Percentiles rank a stretch among this genome's conserved stretches.
Evolutionary conservation across 495 filamentous ascomycete species (phyloP).

Genomic region (Annulohypoxylon maeteangense): DNA sequence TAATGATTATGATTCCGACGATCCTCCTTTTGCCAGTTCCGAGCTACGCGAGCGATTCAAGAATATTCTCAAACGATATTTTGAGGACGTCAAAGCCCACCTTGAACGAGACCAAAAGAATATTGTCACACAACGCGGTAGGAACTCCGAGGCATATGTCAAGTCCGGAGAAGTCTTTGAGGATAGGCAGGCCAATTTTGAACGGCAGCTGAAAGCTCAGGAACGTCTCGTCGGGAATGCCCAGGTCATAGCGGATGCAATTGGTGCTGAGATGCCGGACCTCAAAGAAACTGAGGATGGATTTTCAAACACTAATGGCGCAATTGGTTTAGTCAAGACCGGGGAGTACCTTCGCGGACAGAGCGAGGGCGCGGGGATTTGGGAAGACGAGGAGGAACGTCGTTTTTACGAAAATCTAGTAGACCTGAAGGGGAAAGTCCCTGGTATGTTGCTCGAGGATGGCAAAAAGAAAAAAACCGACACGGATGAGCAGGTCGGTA

Average conservation of each 20-base stretch:
- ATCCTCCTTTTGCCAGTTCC: slow-evolving; percentile 75
- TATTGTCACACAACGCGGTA: slow-evolving; percentile 81
- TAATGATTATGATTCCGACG: slow-evolving; percentile 54
- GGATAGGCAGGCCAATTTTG: slow-evolving; percentile 94
- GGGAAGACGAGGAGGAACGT: slow-evolving; percentile 98
- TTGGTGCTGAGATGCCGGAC: slow-evolving; percentile 95
- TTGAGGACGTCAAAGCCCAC: slow-evolving; percentile 92
- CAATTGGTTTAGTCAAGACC: slow-evolving; percentile 92
- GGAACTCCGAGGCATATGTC: slow-evolving; percentile 97
- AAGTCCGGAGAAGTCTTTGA: slow-evolving; percentile 99
- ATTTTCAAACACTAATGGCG: slow-evolving; percentile 69
- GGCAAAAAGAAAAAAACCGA: slow-evolving; percentile 92
- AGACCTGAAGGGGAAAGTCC: slow-evolving; percentile 95
- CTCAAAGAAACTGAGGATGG: slow-evolving; percentile 82
- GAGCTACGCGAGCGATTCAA: slow-evolving; percentile 88
- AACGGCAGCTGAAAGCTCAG: slow-evolving; percentile 89
- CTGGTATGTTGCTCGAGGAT: slow-evolving; percentile 91
- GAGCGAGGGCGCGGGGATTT: slow-evolving; percentile 93
- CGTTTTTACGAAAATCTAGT: slow-evolving; percentile 97
- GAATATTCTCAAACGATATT: slow-evolving; percentile 87
- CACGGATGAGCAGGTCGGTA: slow-evolving; percentile 72
- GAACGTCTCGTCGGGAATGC: slow-evolving; percentile 92
- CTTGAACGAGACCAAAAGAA: slow-evolving; percentile 89
- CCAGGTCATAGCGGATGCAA: slow-evolving; percentile 85
- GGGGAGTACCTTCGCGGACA: slow-evolving; percentile 92